Percentiles rank a stretch among this genome's conserved stretches.
phyloP scores from a whole-genome alignment of 805 yeast genomes.

The Helenozyma baotianmanensis region DNA sequence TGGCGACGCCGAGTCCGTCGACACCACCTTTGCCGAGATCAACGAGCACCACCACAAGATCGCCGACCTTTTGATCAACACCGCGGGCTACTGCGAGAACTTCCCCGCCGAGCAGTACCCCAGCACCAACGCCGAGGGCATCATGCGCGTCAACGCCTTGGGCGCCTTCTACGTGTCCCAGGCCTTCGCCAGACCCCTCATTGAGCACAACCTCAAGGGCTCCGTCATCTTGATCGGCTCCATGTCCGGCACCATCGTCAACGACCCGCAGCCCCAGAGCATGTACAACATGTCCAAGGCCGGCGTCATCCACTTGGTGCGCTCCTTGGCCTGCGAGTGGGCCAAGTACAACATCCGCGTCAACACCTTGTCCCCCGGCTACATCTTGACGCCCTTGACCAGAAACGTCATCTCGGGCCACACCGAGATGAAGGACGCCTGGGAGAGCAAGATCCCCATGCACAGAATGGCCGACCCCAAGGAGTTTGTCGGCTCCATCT shows the following conservation, averaged over 20 bases:
- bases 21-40: conserved; percentile 47
- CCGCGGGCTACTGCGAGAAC: conserved; percentile 86
- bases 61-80: conserved; percentile 64
- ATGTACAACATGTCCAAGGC: conserved; percentile 86
- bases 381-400: conserved; percentile 75
- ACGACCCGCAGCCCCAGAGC: conserved; percentile 74
- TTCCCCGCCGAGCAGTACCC: conserved; percentile 76
- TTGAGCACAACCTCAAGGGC: conserved; percentile 50
- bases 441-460: conserved; percentile 73
- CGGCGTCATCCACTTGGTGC: conserved; percentile 76
- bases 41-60: conserved; percentile 55
- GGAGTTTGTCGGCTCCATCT: conserved; percentile 72
- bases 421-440: conserved; percentile 58
- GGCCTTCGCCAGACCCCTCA: conserved; percentile 64
- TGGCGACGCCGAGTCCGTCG: conserved; percentile 58
- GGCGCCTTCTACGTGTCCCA: conserved; percentile 76
- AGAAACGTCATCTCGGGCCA: conserved; percentile 61
- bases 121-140: conserved; percentile 59
- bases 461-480: conserved; percentile 82
- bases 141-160: conserved; percentile 66
- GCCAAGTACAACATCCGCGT: conserved; percentile 71
- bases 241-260: conserved; percentile 74
- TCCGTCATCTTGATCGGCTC: conserved; percentile 70
- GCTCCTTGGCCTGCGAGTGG: conserved; percentile 79
- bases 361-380: conserved; percentile 76